phyloP scores from a whole-genome alignment of 176 grass and related monocot species.

The Raddia guianensis region DNA sequence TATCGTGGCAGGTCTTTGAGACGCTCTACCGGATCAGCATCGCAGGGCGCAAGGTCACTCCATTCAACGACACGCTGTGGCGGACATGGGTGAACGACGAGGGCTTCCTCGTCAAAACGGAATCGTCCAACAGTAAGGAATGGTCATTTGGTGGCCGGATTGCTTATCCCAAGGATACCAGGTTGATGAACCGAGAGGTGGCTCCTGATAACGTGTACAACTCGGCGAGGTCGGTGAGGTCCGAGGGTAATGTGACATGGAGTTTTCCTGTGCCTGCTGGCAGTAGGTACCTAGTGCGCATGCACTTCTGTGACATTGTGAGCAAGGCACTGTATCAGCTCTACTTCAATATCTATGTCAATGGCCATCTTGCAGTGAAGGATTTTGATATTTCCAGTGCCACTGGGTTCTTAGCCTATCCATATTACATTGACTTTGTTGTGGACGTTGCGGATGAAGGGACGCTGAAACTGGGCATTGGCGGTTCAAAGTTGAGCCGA shows the following conservation, averaged over 20 bases:
- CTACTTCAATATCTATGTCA: slow-evolving; percentile 77
- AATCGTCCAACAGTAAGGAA: slow-evolving; percentile 37
- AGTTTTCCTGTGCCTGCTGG: slow-evolving; percentile 60
- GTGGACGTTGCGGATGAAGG: slow-evolving; percentile 53
- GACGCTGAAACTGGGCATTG: slow-evolving; percentile 62
- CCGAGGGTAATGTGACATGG: slow-evolving; percentile 71
- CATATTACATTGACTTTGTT: slow-evolving; percentile 90
- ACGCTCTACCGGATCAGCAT: slow-evolving; percentile 80
- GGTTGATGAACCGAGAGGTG: slow-evolving; percentile 66
- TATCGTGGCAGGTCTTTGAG: slow-evolving; percentile 73
- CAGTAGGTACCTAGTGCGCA: slow-evolving; percentile 69
- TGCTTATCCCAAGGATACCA: slow-evolving; percentile 63
- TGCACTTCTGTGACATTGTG: slow-evolving; percentile 95
- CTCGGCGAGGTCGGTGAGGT: slow-evolving; percentile 61
- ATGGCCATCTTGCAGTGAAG: slow-evolving; percentile 63
- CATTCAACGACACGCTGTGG: slow-evolving; percentile 93
- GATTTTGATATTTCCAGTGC: slow-evolving; percentile 75
- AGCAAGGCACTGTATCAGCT: slow-evolving; percentile 74
- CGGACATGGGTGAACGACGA: slow-evolving; percentile 84
- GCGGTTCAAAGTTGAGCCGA: slow-evolving; percentile 48
- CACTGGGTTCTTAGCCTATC: slow-evolving; percentile 64
- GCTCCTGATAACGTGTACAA: slow-evolving; percentile 83
- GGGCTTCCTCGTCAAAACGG: slow-evolving; percentile 40
- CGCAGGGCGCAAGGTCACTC: slow-evolving; percentile 84
- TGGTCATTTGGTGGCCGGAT: slow-evolving; percentile 72